Percentiles rank a stretch among this genome's conserved stretches.
phyloP scores from a whole-genome alignment of 1,284 basidiomycete species.

The Ceratobasidium sp. region DNA sequence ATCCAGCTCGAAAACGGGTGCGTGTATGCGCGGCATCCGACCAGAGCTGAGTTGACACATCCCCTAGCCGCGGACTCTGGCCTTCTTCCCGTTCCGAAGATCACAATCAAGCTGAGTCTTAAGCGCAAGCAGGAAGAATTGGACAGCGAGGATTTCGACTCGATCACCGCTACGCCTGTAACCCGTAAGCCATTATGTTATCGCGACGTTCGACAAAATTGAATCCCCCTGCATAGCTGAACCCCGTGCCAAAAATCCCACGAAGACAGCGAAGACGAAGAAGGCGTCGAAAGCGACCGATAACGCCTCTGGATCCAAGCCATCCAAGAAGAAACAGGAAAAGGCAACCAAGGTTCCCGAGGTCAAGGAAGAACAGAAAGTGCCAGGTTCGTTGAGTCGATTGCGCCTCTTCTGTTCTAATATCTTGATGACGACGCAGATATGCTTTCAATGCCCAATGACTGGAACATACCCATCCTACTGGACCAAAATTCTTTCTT shows the following conservation, averaged over 20 bases:
- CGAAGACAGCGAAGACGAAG: too few species aligned
- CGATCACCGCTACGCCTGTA: too few species aligned
- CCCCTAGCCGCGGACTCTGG: background rate
- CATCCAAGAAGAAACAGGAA: too few species aligned
- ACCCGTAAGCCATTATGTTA: background rate
- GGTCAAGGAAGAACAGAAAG: too few species aligned
- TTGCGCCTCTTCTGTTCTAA: too few species aligned
- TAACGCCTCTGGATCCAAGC: too few species aligned
- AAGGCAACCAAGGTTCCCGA: too few species aligned
- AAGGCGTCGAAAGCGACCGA: too few species aligned
- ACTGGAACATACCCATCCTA: background rate
- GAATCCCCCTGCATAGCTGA: too few species aligned
- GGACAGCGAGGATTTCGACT: background rate
- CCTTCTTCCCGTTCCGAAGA: background rate
- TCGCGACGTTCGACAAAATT: background rate
- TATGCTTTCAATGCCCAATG: background rate
- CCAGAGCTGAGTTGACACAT: background rate
- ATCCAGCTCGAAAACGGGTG: background rate
- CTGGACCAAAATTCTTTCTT: background rate
- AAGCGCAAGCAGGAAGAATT: background rate
- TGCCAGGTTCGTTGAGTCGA: too few species aligned
- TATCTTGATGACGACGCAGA: too few species aligned
- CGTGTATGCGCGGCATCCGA: slow-evolving; percentile 7
- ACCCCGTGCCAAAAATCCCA: too few species aligned
- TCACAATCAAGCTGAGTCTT: background rate